These are phyloP conservation scores for Jamesozyma lodderae DNA, from an alignment of 805 yeast genomes.

Conservation along the genomic window DNA sequence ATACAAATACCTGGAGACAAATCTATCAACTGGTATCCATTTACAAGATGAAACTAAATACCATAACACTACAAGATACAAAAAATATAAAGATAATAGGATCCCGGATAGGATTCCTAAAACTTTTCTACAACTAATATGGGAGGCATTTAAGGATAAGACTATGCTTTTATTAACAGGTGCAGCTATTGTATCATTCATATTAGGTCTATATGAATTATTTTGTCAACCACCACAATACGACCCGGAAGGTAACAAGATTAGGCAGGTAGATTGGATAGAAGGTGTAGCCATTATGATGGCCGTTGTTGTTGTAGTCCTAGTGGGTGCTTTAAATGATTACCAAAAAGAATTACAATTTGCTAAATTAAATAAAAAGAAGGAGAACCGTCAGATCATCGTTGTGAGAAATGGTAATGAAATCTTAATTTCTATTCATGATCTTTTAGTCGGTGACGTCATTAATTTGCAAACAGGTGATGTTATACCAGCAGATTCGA, in stretches of 20 bases:
- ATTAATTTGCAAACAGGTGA: constrained; percentile 86
- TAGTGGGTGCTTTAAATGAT: constrained; percentile 93
- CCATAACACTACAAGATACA: constrained; percentile 9
- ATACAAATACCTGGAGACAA: constrained; percentile 18
- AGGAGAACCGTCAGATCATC: constrained; percentile 71
- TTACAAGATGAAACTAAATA: constrained; percentile 4
- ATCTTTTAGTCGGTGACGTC: constrained; percentile 80
- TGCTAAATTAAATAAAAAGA: constrained; percentile 76
- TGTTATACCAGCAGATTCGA: constrained; percentile 80
- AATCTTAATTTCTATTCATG: constrained; percentile 57
- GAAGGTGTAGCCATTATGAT: constrained; percentile 96
- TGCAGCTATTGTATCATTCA: constrained; percentile 84
- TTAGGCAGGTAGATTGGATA: constrained; percentile 93
- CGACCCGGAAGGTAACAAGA: constrained; percentile 66
- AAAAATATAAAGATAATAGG: constrained; percentile 57
- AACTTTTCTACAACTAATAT: constrained; percentile 57
- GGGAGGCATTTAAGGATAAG: constrained; percentile 84
- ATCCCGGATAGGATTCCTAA: constrained; percentile 68
- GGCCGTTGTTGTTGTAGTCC: constrained; percentile 82
- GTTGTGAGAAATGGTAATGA: constrained; percentile 70
- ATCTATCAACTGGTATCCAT: constrained; percentile 17
- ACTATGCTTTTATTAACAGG: constrained; percentile 73
- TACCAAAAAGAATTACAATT: constrained; percentile 94
- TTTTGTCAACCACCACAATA: constrained; percentile 73
- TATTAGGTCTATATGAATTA: constrained; percentile 85